A percentile compares a stretch with the other conserved stretches of the same genome.
phyloP scores from a whole-genome alignment of 23 red algal species.

The Agarophyton chilense region DNA sequence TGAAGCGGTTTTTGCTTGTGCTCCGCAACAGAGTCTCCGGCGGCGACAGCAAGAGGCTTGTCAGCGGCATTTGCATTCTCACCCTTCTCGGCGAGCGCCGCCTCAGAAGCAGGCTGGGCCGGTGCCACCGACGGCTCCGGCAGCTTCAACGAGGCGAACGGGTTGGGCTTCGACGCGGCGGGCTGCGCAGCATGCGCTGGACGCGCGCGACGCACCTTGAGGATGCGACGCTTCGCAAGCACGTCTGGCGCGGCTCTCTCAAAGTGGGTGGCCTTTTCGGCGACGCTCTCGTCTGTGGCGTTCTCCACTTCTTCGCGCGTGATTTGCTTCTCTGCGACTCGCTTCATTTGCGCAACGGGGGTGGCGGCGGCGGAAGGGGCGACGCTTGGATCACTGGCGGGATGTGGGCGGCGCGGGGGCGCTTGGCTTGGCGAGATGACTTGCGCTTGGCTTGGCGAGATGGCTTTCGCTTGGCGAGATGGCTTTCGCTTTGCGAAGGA shows the following conservation, averaged over 20 bases:
- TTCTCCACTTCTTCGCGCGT: conserved; percentile 61
- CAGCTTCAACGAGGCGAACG: conserved; percentile 14
- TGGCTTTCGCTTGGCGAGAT: too few relatives aligned
- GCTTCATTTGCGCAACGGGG: conserved; percentile 56
- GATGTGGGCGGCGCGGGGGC: background rate
- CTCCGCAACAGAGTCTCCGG: too few relatives aligned
- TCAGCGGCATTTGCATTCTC: background rate
- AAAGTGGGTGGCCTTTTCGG: background rate
- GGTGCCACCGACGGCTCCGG: background rate
- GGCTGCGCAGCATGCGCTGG: background rate
- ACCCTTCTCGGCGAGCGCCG: background rate
- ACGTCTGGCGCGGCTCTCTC: conserved; percentile 65
- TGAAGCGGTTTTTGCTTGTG: too few relatives aligned
- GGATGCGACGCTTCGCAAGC: conserved; percentile 70
- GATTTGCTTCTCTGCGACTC: conserved; percentile 72
- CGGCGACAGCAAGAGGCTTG: background rate
- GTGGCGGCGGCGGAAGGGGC: background rate
- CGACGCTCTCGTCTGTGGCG: conserved; percentile 28
- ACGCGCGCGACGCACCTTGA: conserved; percentile 52
- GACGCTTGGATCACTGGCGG: background rate
- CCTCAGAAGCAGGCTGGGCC: background rate
- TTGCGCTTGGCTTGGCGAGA: too few relatives aligned
- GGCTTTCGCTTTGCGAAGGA: too few relatives aligned
- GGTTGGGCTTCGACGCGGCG: conserved; percentile 10
- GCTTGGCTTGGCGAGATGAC: background rate